Evolutionary conservation across 192 early-diverging fungal species (phyloP).

Genomic region (Rhizophlyctis rosea): DNA sequence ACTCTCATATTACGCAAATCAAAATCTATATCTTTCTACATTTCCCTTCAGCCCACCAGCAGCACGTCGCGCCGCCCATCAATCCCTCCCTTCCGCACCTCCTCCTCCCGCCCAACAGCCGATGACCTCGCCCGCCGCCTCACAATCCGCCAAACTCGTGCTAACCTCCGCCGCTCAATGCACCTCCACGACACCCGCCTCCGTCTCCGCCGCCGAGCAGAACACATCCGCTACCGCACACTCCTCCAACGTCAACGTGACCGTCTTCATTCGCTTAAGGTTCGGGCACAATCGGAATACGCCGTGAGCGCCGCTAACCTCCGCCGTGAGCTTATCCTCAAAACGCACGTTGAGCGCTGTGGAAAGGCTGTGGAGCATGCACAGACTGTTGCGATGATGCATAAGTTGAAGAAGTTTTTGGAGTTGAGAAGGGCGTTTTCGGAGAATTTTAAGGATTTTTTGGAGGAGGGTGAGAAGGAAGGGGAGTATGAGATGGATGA

Average conservation of each 20-base stretch:
- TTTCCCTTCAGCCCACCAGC: not conserved
- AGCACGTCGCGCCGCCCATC: not conserved
- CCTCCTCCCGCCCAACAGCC: not conserved
- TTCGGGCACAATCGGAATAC: constrained; percentile 40
- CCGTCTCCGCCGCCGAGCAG: constrained; percentile 21
- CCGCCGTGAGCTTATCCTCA: constrained; percentile 39
- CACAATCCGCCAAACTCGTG: constrained; percentile 13
- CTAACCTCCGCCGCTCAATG: constrained; percentile 5
- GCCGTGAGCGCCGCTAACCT: constrained; percentile 34
- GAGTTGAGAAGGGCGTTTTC: constrained; percentile 40
- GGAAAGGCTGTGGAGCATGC: constrained; percentile 35
- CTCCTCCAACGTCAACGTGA: constrained; percentile 38
- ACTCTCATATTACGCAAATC: constrained; percentile 1
- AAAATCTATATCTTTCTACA: constrained; percentile 12
- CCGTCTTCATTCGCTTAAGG: constrained; percentile 26
- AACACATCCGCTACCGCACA: constrained; percentile 34
- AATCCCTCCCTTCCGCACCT: not conserved
- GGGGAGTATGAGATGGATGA: constrained; percentile 9
- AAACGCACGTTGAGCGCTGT: constrained; percentile 29
- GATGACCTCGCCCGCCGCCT: constrained; percentile 9
- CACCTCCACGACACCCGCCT: constrained; percentile 28
- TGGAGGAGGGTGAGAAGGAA: constrained; percentile 9
- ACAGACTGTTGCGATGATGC: constrained; percentile 37
- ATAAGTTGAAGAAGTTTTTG: constrained; percentile 36
- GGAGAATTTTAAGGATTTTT: constrained; percentile 32